Percentiles rank a stretch among this genome's conserved stretches.
Conservation (phyloP, 345 rosid species). For the Pelargonium nanum region DNA sequence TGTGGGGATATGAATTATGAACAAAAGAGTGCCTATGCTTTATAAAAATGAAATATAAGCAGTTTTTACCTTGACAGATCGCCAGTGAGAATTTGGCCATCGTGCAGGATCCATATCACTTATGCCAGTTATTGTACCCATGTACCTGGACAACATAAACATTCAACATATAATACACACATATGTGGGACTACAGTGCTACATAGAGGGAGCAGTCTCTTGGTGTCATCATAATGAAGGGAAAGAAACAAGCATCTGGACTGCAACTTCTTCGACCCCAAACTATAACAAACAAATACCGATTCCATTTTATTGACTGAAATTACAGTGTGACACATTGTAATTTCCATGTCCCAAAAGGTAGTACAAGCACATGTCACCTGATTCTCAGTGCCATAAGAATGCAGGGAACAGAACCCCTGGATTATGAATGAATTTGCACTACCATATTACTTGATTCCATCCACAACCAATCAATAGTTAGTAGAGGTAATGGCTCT, state of each 20-base stretch:
- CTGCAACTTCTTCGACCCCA: neutral
- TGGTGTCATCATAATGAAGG: constrained; percentile 2
- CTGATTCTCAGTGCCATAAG: neutral
- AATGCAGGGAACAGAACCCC: neutral
- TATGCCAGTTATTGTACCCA: constrained; percentile 63
- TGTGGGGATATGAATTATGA: neutral
- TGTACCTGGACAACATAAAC: constrained; percentile 39
- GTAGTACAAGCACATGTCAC: neutral
- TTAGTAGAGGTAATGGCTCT: neutral
- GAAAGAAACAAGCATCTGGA: neutral
- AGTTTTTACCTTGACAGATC: constrained; percentile 58
- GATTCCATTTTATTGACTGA: neutral
- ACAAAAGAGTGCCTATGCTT: neutral
- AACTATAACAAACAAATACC: neutral
- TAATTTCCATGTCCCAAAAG: neutral
- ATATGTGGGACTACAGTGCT: constrained; percentile 1
- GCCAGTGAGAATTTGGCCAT: constrained; percentile 62
- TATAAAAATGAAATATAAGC: neutral
- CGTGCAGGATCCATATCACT: constrained; percentile 48
- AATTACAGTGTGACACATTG: neutral
- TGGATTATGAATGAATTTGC: neutral
- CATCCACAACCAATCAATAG: constrained; percentile 2
- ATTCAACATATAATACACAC: constrained; percentile 4
- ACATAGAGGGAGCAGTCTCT: constrained; percentile 2
- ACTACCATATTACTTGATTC: constrained; percentile 2